Conservation (phyloP, 1,284 basidiomycete genomes). For the Puccinia triticina region DNA sequence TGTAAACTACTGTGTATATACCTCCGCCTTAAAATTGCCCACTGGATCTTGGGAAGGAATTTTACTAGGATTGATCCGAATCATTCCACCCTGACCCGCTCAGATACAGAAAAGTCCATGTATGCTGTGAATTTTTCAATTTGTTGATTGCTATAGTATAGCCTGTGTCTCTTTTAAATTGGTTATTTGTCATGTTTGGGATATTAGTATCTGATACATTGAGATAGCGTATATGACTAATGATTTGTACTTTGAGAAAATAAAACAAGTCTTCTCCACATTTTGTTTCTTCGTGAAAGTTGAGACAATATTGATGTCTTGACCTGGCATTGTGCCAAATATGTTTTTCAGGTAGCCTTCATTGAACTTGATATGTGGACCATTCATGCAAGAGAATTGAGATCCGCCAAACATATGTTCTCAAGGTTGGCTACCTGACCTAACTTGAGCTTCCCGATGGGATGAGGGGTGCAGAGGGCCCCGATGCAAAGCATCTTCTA, state of each 20-base stretch:
- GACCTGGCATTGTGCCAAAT: too few species aligned
- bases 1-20: background rate
- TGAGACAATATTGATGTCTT: background rate
- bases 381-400: too few species aligned
- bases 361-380: too few species aligned
- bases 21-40: background rate
- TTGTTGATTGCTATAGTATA: background rate
- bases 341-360: background rate
- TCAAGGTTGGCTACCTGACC: background rate
- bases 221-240: background rate
- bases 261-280: too few species aligned
- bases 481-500: too few species aligned
- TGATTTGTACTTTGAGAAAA: background rate
- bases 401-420: too few species aligned
- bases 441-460: too few species aligned
- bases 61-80: background rate
- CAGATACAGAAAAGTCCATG: background rate
- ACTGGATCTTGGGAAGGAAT: background rate
- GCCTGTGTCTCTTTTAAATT: background rate
- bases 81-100: background rate
- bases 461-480: too few species aligned
- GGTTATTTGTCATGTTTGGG: background rate
- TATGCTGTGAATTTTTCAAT: too few species aligned
- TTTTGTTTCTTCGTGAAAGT: background rate
- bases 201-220: background rate